Base-by-base conservation (phyloP, 2,329 filamentous ascomycete species). In the Aspergillus arachidicola region DNA sequence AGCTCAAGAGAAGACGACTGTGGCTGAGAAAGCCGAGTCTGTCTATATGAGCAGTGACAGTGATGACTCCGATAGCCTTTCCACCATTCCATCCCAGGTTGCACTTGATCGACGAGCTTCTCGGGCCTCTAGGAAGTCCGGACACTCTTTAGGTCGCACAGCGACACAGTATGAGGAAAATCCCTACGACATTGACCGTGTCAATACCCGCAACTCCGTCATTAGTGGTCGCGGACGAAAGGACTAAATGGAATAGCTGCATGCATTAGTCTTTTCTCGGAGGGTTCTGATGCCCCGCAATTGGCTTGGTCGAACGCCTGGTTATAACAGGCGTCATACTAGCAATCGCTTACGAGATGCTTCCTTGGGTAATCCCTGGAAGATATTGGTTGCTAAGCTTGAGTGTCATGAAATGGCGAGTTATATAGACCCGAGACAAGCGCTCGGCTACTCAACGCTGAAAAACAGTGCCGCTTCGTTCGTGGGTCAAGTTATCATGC, bases 151-250 rank as follows among this genome's bases (percentile, higher is more conserved):
- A 6, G 56, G 38, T 23, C 48, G 41, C 10, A 59, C 30, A 32
- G 50, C 50, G 32, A 55, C 56, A 6, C 60, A 62, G 30, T 64
- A 64, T 14, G 62, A 64, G 56, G 62, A 61, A 50, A 64, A 64
- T 26, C 62, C 59, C 6, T 64, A 64, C 51, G 62, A 64, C 38
- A 64, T 64, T 50, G 59, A 61, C 19, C 48, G 62, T 12, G 19
- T 64, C 21, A 58, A 64, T 45, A 61, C 62, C 19, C 48, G 55
- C 19, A 58, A 55, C 21, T 64, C 62, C 9, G 36, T 41, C 10
- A 58, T 55, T 4, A 55, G 51, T 55, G 32, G 51, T 19, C 30
- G 32, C 14, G 51, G 23, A 19, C 32, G 51, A 9, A 55, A 38
- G 34, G n/a, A 26, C 51, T 38, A 23, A n/a, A 23, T 21, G 51